These are phyloP conservation scores for Mortierella hygrophila DNA, from an alignment of 192 early-diverging fungal species.

Conservation along the genomic window DNA sequence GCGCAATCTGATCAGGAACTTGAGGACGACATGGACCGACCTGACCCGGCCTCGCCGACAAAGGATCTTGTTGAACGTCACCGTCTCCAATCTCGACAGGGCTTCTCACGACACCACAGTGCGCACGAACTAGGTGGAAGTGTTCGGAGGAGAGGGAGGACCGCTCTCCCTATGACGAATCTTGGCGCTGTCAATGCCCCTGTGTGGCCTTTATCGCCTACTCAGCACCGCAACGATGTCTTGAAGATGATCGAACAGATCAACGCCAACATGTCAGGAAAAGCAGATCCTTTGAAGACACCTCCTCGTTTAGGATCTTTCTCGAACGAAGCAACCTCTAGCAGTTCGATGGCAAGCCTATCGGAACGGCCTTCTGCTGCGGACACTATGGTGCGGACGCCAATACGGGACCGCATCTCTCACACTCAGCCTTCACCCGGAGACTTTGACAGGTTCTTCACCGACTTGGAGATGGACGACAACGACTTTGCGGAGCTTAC, in stretches of 20 bases:
- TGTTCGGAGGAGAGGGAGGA: slow-evolving; percentile 11
- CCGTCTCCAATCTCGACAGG: background rate
- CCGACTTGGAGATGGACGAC: slow-evolving; percentile 38
- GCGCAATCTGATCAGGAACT: slow-evolving; percentile 8
- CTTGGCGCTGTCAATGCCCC: too few relatives aligned
- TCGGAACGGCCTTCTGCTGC: background rate
- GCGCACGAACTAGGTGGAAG: slow-evolving; percentile 6
- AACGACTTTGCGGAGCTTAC: slow-evolving; percentile 43
- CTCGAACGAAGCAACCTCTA: background rate
- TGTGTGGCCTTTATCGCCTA: background rate
- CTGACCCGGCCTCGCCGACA: slow-evolving; percentile 39
- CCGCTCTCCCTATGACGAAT: background rate
- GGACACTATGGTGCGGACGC: slow-evolving; percentile 7
- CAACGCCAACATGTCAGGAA: slow-evolving; percentile 25
- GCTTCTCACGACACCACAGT: slow-evolving; percentile 8
- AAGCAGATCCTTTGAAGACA: background rate
- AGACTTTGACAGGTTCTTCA: slow-evolving; percentile 43
- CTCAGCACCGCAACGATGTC: slow-evolving; percentile 25
- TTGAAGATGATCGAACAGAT: slow-evolving; percentile 50
- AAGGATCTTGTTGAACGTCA: slow-evolving; percentile 25
- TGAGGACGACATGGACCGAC: slow-evolving; percentile 9
- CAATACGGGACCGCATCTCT: background rate
- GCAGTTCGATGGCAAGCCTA: background rate
- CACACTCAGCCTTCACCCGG: slow-evolving; percentile 10
- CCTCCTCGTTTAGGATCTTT: background rate